Evolutionary conservation across 495 filamentous ascomycete species (phyloP), one percentile per base, ranked within the genome.

Genomic region (Penicillium chermesinum): DNA sequence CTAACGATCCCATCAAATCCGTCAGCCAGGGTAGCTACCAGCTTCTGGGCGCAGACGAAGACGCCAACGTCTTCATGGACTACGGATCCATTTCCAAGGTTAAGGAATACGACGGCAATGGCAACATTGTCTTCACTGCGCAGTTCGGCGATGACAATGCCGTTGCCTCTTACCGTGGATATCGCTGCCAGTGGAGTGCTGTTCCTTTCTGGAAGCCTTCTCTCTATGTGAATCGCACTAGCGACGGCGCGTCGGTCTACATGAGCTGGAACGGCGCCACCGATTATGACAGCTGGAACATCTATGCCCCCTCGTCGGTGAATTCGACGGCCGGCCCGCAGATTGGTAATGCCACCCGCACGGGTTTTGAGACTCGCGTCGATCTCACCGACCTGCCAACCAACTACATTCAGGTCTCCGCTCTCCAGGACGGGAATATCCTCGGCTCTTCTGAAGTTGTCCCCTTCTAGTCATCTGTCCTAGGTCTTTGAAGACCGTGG

Each of bases 11-110:
- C 7, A 61, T 75, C 18, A 64, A 45, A 35, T 54, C 63, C 13
- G 49, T 53, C 3, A 71, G 62, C 2, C 70, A 74, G 57, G 76
- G 75, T 7, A 68, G 64, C 35, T 67, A 64, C n/a, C 66, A 75
- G 48, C 40, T 52, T 12, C 58, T 76, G 1, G 44, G 40, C 7
- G 42, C 4, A 4, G 50, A 58, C 21, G 45, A 49, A 1, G 65
- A 67, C 45, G 73, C 65, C 8, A 68, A 77, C 49, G 57, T 62
- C 37, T 46, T 79, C 10, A 45, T 67, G 38, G 65, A 52, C 19
- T 77, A 73, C 52, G 76, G 74, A 2, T 54, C 66, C 9, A 62
- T 64, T 7, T 58, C 71, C 21, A 63, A 72, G 1, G 33, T 78
- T 10, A 70, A 73, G 7, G 77, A 80, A 52, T 72, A 63, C 51